A percentile compares a stretch with the other conserved stretches of the same genome.
These are phyloP conservation scores for Aspergillus carbonarius DNA, from an alignment of 2,329 filamentous ascomycete species.

Conservation along the genomic window DNA sequence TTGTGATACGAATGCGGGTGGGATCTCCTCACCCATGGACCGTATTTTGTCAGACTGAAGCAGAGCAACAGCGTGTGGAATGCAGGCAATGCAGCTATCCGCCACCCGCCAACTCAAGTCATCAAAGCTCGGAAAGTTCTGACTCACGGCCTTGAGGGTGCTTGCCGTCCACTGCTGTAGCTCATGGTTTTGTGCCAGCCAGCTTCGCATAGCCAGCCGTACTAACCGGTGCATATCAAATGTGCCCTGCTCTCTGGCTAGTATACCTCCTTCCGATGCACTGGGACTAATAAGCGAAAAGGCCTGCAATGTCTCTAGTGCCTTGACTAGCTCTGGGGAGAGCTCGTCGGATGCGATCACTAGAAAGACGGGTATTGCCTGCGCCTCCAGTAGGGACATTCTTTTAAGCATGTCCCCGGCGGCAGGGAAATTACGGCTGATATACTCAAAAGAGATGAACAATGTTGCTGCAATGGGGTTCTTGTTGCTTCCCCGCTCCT, in stretches of 20 bases:
- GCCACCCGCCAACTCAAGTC: background rate
- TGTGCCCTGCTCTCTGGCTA: background rate
- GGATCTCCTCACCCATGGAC: background rate
- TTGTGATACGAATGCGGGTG: background rate
- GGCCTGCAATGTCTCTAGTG: background rate
- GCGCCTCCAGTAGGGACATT: constrained; percentile 2
- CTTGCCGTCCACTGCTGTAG: background rate
- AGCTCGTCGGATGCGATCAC: background rate
- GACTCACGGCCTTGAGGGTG: background rate
- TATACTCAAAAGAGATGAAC: constrained; percentile 6
- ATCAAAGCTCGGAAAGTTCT: background rate
- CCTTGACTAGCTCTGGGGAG: background rate
- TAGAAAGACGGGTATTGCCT: background rate
- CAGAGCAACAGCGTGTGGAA: background rate
- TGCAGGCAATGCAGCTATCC: background rate
- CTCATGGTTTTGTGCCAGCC: background rate
- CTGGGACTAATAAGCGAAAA: background rate
- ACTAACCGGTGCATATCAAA: constrained; percentile 2
- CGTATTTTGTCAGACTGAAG: background rate
- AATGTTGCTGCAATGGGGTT: constrained; percentile 5
- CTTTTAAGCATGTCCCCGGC: background rate
- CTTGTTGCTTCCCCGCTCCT: background rate
- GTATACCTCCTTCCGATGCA: background rate
- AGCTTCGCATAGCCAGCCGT: background rate
- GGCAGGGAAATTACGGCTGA: background rate